A percentile compares a stretch with the other conserved stretches of the same genome.
These are phyloP conservation scores for Dentipellis fragilis DNA, from an alignment of 768 basidiomycete genomes.

Conservation along the genomic window DNA sequence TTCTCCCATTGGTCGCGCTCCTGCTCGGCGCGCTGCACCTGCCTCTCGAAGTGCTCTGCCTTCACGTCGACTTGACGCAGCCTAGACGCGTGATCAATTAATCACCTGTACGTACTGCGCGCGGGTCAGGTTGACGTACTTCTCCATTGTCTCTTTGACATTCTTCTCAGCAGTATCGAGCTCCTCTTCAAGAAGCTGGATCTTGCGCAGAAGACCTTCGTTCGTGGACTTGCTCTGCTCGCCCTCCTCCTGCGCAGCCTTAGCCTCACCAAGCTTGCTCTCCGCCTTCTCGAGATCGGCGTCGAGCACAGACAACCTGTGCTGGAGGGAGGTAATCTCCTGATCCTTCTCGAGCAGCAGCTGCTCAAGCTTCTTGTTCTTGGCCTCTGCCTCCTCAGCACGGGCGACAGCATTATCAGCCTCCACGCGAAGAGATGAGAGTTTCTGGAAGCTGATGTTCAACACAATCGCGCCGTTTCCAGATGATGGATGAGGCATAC, in stretches of 20 bases:
- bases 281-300: constrained; percentile 65
- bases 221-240: constrained; percentile 61
- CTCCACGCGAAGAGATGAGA: constrained; percentile 69
- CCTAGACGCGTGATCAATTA: constrained; percentile 30
- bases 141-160: constrained; percentile 91
- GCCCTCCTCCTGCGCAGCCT: constrained; percentile 54
- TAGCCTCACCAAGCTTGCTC: constrained; percentile 49
- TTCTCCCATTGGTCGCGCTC: constrained; percentile 92
- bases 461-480: background rate
- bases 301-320: constrained; percentile 59
- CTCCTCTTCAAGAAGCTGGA: constrained; percentile 90
- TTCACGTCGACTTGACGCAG: constrained; percentile 96
- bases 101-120: constrained; percentile 1
- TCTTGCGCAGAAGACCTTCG: constrained; percentile 72
- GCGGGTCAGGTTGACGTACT: constrained; percentile 46
- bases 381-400: constrained; percentile 80
- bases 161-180: constrained; percentile 94
- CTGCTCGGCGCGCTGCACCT: constrained; percentile 75
- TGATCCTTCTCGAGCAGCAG: constrained; percentile 74
- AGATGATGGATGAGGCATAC: constrained; percentile 13
- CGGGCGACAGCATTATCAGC: constrained; percentile 73
- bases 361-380: constrained; percentile 74
- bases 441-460: constrained; percentile 38
- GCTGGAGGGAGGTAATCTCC: constrained; percentile 69
- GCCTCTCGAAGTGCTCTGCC: constrained; percentile 96